These are phyloP conservation scores for Lupinus albus DNA, from an alignment of 306 rosid species.

Conservation along the genomic window DNA sequence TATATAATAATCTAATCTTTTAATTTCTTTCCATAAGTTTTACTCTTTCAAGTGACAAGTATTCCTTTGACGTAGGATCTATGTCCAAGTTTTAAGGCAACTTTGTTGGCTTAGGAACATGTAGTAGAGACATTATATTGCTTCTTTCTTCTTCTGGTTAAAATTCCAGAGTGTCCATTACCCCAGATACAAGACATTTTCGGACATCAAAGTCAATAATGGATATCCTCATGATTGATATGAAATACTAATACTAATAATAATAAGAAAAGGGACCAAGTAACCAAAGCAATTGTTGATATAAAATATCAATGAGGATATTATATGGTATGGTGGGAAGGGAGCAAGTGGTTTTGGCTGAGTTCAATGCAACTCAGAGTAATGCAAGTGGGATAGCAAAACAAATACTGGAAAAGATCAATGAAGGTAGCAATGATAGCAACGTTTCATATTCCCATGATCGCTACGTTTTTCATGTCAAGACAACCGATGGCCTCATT, in stretches of 20 bases:
- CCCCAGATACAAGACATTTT: slow-evolving; percentile 33
- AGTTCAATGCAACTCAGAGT: slow-evolving; percentile 39
- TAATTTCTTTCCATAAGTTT: no score
- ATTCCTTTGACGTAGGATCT: slow-evolving; percentile 19
- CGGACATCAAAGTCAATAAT: slow-evolving; percentile 30
- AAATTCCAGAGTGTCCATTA: slow-evolving; percentile 42
- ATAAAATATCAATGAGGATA: slow-evolving; percentile 33
- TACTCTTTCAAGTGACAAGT: not conserved
- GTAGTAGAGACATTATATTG: not conserved
- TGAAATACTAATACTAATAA: no score
- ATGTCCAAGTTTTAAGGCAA: slow-evolving; percentile 27
- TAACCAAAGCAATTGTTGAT: not conserved
- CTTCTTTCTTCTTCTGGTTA: slow-evolving; percentile 31
- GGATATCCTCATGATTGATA: no score
- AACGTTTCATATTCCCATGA: slow-evolving; percentile 48
- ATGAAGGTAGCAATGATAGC: slow-evolving; percentile 32
- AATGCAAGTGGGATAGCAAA: slow-evolving; percentile 45
- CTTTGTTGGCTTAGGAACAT: slow-evolving; percentile 24
- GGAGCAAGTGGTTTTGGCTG: slow-evolving; percentile 46
- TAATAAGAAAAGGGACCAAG: not conserved
- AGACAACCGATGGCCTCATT: slow-evolving; percentile 46
- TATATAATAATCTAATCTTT: no score
- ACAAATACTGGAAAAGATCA: slow-evolving; percentile 38
- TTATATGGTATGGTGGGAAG: slow-evolving; percentile 48
- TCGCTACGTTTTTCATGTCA: slow-evolving; percentile 48